A percentile compares a stretch with the other conserved stretches of the same genome.
Evolutionary conservation across 2,329 filamentous ascomycete genomes (phyloP).

Genomic region (Fusarium continuum): DNA sequence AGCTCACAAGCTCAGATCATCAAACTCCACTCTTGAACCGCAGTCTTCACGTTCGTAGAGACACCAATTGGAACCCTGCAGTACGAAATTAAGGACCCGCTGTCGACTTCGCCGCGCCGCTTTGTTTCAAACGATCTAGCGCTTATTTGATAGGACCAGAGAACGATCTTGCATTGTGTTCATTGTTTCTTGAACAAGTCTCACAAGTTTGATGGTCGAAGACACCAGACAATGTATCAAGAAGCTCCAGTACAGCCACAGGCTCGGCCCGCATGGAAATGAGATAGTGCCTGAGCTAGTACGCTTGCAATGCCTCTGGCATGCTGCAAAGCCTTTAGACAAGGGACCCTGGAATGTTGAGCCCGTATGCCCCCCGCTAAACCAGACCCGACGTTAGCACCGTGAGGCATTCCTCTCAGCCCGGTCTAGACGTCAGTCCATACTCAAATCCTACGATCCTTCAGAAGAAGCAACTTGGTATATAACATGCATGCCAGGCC

Average conservation of each 20-base stretch:
- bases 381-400: slow-evolving; percentile 1
- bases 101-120: background rate
- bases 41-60: background rate
- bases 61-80: background rate
- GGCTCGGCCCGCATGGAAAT: background rate
- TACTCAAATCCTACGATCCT: slow-evolving; percentile 6
- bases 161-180: background rate
- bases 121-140: slow-evolving; percentile 12
- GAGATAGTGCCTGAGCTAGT: background rate
- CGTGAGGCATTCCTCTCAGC: slow-evolving; percentile 17
- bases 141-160: background rate
- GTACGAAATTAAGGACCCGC: slow-evolving; percentile 6
- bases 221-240: background rate
- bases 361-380: slow-evolving; percentile 4
- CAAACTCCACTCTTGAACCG: background rate
- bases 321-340: slow-evolving; percentile 1
- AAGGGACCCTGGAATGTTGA: slow-evolving; percentile 19
- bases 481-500: slow-evolving; percentile 1
- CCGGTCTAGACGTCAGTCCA: slow-evolving; percentile 12
- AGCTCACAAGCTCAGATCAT: background rate
- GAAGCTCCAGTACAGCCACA: background rate
- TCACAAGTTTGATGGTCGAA: too few relatives aligned
- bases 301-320: background rate
- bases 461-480: background rate
- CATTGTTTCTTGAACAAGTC: background rate